phyloP scores from a whole-genome alignment of 139 green algal species.

The Coccomyxa sp. region DNA sequence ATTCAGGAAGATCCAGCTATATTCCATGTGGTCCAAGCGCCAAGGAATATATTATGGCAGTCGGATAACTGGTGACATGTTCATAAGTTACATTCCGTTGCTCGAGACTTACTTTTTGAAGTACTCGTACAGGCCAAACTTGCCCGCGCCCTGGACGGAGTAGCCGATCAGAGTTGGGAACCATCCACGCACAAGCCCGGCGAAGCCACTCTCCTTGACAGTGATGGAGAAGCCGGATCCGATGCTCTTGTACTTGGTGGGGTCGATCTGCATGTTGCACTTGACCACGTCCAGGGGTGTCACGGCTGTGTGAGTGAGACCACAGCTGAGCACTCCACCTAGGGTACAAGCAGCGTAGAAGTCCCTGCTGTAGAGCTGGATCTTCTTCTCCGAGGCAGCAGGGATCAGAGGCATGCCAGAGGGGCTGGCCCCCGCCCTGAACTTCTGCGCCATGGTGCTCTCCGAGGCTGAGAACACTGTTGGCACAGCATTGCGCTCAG shows the following conservation, averaged over 20 bases:
- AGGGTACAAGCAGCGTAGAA: constrained; percentile 58
- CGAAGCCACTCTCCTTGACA: constrained; percentile 53
- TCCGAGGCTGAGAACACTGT: not conserved
- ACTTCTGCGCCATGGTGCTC: constrained; percentile 15
- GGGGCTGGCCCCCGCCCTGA: not conserved
- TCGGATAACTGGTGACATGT: not conserved
- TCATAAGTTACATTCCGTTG: not conserved
- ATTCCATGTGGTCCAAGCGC: not conserved
- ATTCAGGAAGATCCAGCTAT: not conserved
- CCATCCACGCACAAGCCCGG: constrained; percentile 76
- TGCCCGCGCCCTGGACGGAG: constrained; percentile 73
- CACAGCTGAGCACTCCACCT: constrained; percentile 62
- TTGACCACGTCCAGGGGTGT: constrained; percentile 92
- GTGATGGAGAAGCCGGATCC: constrained; percentile 62
- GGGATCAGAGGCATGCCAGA: constrained; percentile 3
- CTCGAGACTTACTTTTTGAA: constrained; percentile 41
- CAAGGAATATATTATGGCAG: not conserved
- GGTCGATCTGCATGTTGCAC: constrained; percentile 86
- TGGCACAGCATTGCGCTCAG: not conserved
- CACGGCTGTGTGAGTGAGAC: constrained; percentile 60
- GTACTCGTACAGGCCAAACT: constrained; percentile 88
- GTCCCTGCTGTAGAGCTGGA: constrained; percentile 34
- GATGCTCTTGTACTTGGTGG: constrained; percentile 70
- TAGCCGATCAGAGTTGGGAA: constrained; percentile 82
- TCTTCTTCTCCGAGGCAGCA: constrained; percentile 34